phyloP scores from a whole-genome alignment of 2,329 filamentous ascomycete genomes.

The Hypoxylon sp. region DNA sequence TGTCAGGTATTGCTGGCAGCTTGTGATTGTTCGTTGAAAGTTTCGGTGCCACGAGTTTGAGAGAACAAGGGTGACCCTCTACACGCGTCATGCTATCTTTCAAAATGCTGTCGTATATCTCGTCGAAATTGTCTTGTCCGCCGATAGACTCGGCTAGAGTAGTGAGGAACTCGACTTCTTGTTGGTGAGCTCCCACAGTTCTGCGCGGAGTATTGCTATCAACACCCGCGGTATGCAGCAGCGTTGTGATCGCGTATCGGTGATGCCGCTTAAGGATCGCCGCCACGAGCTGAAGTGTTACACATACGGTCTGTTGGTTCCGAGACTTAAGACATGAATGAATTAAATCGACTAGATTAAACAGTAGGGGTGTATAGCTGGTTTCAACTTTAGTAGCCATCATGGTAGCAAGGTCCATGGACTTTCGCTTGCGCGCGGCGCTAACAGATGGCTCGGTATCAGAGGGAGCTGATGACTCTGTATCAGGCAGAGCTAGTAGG shows the following conservation, averaged over 20 bases:
- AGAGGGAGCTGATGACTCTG: constrained; percentile 56
- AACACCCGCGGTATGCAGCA: constrained; percentile 77
- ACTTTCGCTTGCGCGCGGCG: constrained; percentile 85
- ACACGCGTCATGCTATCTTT: constrained; percentile 78
- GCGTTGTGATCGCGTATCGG: constrained; percentile 82
- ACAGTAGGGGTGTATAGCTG: constrained; percentile 84
- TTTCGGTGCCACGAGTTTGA: constrained; percentile 75
- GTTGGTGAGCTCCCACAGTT: constrained; percentile 81
- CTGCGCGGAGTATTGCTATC: constrained; percentile 68
- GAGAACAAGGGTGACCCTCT: constrained; percentile 80
- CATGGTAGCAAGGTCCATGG: constrained; percentile 86
- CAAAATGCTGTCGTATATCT: constrained; percentile 78
- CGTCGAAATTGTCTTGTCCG: constrained; percentile 78
- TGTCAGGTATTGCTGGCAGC: constrained; percentile 68
- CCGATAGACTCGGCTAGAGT: constrained; percentile 77
- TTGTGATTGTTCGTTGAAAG: constrained; percentile 70
- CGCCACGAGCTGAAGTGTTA: constrained; percentile 88
- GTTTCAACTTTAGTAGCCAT: constrained; percentile 81
- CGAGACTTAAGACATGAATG: constrained; percentile 86
- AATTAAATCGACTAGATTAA: constrained; percentile 93
- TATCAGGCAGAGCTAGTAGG: constrained; percentile 83
- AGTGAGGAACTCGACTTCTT: constrained; percentile 81
- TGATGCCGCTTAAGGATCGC: constrained; percentile 90
- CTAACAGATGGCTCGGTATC: constrained; percentile 69
- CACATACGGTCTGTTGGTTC: constrained; percentile 90